A percentile compares a stretch with the other conserved stretches of the same genome.
phyloP scores from a whole-genome alignment of 129 eudicot genomes.

The sunflower (Helianthus annuus) region DNA sequence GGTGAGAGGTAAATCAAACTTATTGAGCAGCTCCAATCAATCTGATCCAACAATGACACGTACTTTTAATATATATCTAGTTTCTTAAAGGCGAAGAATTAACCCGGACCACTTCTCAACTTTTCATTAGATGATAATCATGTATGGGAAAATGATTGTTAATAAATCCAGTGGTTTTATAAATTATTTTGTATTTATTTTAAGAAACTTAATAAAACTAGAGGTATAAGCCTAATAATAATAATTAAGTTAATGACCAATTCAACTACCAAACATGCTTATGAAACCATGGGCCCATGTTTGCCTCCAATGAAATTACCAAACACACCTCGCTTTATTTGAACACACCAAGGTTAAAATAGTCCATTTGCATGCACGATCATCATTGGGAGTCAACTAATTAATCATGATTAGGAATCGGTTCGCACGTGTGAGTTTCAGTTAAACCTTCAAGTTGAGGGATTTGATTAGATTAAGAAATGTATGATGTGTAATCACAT shows the following conservation, averaged over 20 bases:
- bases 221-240: not conserved
- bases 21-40: not conserved
- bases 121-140: not conserved
- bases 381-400: constrained; percentile 29
- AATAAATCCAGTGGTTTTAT: not conserved
- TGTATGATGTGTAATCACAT: constrained; percentile 45
- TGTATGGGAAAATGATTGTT: not conserved
- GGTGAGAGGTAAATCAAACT: not conserved
- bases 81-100: not conserved
- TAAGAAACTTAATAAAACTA: not conserved
- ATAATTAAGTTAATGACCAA: not conserved
- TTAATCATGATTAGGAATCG: constrained; percentile 35
- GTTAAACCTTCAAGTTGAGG: constrained; percentile 35
- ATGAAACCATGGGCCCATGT: constrained; percentile 15
- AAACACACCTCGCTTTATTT: constrained; percentile 1
- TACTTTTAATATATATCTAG: not conserved
- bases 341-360: constrained; percentile 18
- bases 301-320: constrained; percentile 23
- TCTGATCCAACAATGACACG: not conserved
- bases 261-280: constrained; percentile 5
- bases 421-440: constrained; percentile 36
- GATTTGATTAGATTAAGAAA: constrained; percentile 34
- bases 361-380: constrained; percentile 26
- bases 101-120: not conserved
- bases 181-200: not conserved